A percentile compares a stretch with the other conserved stretches of the same genome.
These are phyloP conservation scores for Hamamelis virginiana DNA, from an alignment of 164 flowering plant species.

Conservation along the genomic window DNA sequence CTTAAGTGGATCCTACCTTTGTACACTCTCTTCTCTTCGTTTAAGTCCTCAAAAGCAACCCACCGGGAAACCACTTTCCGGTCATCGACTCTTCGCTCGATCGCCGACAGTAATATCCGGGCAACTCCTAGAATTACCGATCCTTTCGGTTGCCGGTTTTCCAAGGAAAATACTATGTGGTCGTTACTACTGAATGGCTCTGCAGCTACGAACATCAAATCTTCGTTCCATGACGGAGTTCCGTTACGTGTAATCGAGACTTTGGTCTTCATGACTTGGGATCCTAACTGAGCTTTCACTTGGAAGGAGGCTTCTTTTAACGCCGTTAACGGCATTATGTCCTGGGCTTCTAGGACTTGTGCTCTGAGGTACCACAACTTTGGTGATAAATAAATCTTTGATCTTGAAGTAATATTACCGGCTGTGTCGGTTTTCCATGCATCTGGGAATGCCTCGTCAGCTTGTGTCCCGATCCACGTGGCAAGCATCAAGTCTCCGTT, in stretches of 20 bases:
- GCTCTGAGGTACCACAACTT: slow-evolving; percentile 85
- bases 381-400: slow-evolving; percentile 80
- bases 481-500: slow-evolving; percentile 82
- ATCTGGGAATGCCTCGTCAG: slow-evolving; percentile 86
- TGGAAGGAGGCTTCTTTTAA: slow-evolving; percentile 44
- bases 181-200: slow-evolving; percentile 89
- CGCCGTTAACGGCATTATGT: slow-evolving; percentile 37
- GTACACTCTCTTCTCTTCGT: slow-evolving; percentile 34
- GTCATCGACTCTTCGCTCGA: slow-evolving; percentile 86
- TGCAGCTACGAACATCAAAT: slow-evolving; percentile 75
- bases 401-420: slow-evolving; percentile 34
- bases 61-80: slow-evolving; percentile 73
- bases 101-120: slow-evolving; percentile 50
- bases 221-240: slow-evolving; percentile 81
- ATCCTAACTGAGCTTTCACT: slow-evolving; percentile 63
- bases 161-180: slow-evolving; percentile 44
- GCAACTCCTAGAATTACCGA: slow-evolving; percentile 42
- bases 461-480: slow-evolving; percentile 93
- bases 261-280: slow-evolving; percentile 67
- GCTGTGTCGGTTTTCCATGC: slow-evolving; percentile 79
- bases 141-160: slow-evolving; percentile 46
- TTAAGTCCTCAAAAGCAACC: slow-evolving; percentile 52
- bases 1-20: slow-evolving; percentile 69
- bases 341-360: slow-evolving; percentile 82
- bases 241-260: slow-evolving; percentile 41